phyloP scores from a whole-genome alignment of 2,329 filamentous ascomycete genomes.

The Cercospora sp. region DNA sequence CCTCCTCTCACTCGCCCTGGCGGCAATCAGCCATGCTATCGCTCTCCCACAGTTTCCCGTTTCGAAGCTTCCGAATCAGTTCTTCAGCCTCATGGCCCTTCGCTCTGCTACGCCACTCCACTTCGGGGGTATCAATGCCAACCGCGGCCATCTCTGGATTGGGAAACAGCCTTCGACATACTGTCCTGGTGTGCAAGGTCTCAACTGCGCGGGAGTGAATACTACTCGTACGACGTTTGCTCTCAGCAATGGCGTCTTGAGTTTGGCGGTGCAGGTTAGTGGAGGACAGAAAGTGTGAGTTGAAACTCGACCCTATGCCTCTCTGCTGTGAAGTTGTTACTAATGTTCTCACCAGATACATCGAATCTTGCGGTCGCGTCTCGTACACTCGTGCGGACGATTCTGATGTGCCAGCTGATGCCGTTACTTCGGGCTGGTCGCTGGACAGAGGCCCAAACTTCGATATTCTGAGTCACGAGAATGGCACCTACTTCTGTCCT shows the following conservation, averaged over 20 bases:
- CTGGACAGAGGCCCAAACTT: conserved; percentile 19
- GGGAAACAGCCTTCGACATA: conserved; percentile 35
- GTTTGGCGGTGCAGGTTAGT: conserved; percentile 32
- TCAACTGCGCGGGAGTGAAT: conserved; percentile 15
- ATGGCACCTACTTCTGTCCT: conserved; percentile 17
- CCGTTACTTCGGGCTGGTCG: conserved; percentile 33
- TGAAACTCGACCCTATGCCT: neutral
- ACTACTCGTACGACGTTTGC: conserved; percentile 23
- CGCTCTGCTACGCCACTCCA: conserved; percentile 35
- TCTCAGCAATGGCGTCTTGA: conserved; percentile 18
- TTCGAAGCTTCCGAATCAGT: conserved; percentile 22
- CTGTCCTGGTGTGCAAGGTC: conserved; percentile 31
- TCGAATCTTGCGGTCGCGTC: conserved; percentile 35
- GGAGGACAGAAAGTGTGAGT: conserved; percentile 38
- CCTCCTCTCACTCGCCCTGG: conserved; percentile 12
- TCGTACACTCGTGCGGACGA: conserved; percentile 37
- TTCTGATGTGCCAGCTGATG: conserved; percentile 30
- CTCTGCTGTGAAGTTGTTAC: neutral
- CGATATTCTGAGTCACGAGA: conserved; percentile 25
- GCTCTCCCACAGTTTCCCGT: conserved; percentile 1
- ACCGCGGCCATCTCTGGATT: conserved; percentile 33
- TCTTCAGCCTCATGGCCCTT: conserved; percentile 33
- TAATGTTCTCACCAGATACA: conserved; percentile 28
- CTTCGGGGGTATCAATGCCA: conserved; percentile 32
- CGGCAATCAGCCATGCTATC: conserved; percentile 22